These are phyloP conservation scores for Fusarium citri DNA, from an alignment of 2,329 filamentous ascomycete species.

Conservation along the genomic window DNA sequence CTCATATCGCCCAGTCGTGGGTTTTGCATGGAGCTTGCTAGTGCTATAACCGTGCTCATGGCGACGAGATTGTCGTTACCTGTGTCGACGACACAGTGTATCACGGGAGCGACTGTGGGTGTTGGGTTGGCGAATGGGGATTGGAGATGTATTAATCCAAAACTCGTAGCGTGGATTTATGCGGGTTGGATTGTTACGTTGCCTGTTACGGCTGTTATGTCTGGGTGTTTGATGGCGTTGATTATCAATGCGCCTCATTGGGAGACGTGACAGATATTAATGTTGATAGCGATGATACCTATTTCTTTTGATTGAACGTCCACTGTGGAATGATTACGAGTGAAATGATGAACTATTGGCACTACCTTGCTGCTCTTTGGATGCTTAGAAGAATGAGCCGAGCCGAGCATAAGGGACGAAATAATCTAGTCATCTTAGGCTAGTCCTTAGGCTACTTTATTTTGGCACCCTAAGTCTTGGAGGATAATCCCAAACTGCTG, in stretches of 20 bases:
- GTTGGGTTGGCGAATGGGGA: conserved; percentile 70
- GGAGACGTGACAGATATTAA: conserved; percentile 13
- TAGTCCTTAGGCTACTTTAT: too few relatives aligned
- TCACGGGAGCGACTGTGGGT: conserved; percentile 71
- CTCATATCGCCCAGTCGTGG: conserved; percentile 70
- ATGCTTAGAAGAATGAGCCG: too few relatives aligned
- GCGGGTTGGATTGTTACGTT: conserved; percentile 64
- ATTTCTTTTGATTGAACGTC: not conserved
- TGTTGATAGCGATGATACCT: conserved; percentile 16
- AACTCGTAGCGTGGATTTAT: conserved; percentile 69
- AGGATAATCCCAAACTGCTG: too few relatives aligned
- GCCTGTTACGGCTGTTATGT: conserved; percentile 61
- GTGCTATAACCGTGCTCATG: conserved; percentile 70
- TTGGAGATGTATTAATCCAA: conserved; percentile 70
- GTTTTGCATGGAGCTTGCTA: conserved; percentile 70
- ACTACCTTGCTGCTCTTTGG: not conserved
- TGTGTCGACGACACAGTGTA: conserved; percentile 74
- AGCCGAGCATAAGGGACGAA: too few relatives aligned
- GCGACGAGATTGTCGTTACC: conserved; percentile 67
- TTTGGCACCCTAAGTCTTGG: too few relatives aligned
- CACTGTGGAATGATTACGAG: not conserved
- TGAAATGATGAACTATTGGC: not conserved
- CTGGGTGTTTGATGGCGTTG: conserved; percentile 65
- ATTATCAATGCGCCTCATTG: conserved; percentile 64
- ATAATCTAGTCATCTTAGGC: too few relatives aligned